Evolutionary conservation across 2,329 filamentous ascomycete genomes (phyloP).

Genomic region (Ophiocordyceps robertsii): DNA sequence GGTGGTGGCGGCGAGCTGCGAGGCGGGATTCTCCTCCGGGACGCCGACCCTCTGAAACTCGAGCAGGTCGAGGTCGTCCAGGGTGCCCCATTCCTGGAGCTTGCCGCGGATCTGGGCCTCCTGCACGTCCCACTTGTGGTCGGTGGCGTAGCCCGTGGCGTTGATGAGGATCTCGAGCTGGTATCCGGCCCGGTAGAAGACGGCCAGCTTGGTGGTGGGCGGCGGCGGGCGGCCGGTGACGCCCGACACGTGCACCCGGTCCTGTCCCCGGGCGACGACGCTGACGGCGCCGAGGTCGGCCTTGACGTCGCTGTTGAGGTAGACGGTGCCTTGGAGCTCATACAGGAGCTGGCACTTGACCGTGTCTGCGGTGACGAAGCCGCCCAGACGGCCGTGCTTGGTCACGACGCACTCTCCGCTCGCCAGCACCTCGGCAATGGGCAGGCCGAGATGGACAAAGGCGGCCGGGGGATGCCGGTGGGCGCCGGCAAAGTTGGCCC

Average conservation of each 20-base stretch:
- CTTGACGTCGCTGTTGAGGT: slow-evolving; percentile 34
- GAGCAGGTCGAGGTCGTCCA: slow-evolving; percentile 31
- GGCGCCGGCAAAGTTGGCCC: slow-evolving; percentile 34
- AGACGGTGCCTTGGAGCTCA: slow-evolving; percentile 32
- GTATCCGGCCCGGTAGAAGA: slow-evolving; percentile 34
- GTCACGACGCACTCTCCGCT: slow-evolving; percentile 33
- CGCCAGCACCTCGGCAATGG: slow-evolving; percentile 32
- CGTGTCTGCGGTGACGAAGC: slow-evolving; percentile 19
- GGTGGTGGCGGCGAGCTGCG: slow-evolving; percentile 27
- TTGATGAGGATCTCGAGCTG: slow-evolving; percentile 30
- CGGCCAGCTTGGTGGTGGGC: slow-evolving; percentile 36
- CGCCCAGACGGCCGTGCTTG: slow-evolving; percentile 31
- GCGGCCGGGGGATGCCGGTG: slow-evolving; percentile 9
- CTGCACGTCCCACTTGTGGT: slow-evolving; percentile 33
- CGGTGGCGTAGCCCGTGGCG: slow-evolving; percentile 31
- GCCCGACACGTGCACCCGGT: slow-evolving; percentile 26
- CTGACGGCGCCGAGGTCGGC: slow-evolving; percentile 22
- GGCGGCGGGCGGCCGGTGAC: slow-evolving; percentile 29
- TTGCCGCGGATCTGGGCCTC: slow-evolving; percentile 31
- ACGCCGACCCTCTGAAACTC: slow-evolving; percentile 31
- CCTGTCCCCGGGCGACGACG: slow-evolving; percentile 19
- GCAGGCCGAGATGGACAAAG: slow-evolving; percentile 25
- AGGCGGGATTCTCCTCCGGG: slow-evolving; percentile 18
- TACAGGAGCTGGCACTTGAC: slow-evolving; percentile 35
- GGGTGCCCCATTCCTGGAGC: slow-evolving; percentile 21